Base-by-base conservation (phyloP, 2,329 filamentous ascomycete species). In the Periconia macrospinosa region DNA sequence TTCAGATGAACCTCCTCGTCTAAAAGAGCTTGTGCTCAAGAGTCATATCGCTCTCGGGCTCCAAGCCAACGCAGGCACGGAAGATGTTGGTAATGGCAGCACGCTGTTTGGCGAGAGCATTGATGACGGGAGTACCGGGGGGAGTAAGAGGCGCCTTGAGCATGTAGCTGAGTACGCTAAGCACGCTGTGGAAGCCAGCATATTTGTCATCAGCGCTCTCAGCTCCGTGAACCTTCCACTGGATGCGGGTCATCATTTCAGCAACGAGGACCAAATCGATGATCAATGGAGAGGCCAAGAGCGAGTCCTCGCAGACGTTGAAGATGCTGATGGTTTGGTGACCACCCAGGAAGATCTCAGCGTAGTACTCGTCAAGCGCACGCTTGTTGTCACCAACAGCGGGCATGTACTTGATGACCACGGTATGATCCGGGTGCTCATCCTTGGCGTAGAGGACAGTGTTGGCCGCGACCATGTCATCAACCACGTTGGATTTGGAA, bases 381-480 rank as follows among this genome's bases (percentile, higher is more conserved):
- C 94, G 92, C 86, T 99, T 99, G 85, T 97, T 95, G 80, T 99
- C 94, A 58, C 94, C 94, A 46, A 99, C 94, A 59, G 92, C 91
- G 35, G 94, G 94, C 92, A 99, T 96, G 83, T 99, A 99, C 86
- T 99, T 99, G 86, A 99, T 99, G 66, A 99, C 94, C 55, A 99
- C 94, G 55, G 91, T 95, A 81, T 99, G 94, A 75, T 99, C 92
- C 2, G 94, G 94, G 76, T 97, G 92, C 80, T 99, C 94, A 65
- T 88, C 92, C 69, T 90, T 81, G 77, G 88, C 86, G 83, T 99
- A 99, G 52, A 99, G 83, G 47, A 97, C 87, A 47, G 79, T 81
- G 81, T 99, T 99, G 70, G 94, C 93, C 70, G 91, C 92, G 56
- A 99, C 94, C 94, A 99, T 99, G 81, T 99, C 94, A 74, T 99